These are phyloP conservation scores for Pseudogymnoascus sp. DNA, from an alignment of 2,329 filamentous ascomycete genomes.

Conservation along the genomic window DNA sequence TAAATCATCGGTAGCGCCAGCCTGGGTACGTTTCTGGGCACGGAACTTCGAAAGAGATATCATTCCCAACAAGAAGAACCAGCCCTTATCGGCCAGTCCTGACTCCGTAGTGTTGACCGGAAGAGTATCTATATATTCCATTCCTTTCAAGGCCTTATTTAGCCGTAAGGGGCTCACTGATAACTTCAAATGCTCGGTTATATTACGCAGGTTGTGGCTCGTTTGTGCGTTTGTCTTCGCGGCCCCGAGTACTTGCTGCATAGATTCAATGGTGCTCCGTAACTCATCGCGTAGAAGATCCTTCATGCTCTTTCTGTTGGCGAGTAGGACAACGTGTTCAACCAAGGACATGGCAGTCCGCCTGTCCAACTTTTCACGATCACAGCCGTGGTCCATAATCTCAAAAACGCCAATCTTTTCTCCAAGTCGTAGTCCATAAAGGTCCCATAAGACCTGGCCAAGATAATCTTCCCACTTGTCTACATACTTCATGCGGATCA, in stretches of 20 bases:
- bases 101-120: slow-evolving; percentile 60
- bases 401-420: slow-evolving; percentile 48
- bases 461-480: slow-evolving; percentile 82
- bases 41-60: slow-evolving; percentile 77
- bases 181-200: slow-evolving; percentile 71
- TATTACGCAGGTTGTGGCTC: slow-evolving; percentile 77
- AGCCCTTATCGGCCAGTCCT: slow-evolving; percentile 68
- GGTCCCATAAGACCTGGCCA: slow-evolving; percentile 72
- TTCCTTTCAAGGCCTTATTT: slow-evolving; percentile 71
- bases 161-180: slow-evolving; percentile 75
- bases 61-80: slow-evolving; percentile 88
- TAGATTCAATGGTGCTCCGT: slow-evolving; percentile 82
- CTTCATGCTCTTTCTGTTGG: slow-evolving; percentile 77
- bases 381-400: slow-evolving; percentile 71
- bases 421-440: slow-evolving; percentile 72
- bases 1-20: slow-evolving; percentile 31
- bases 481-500: slow-evolving; percentile 65
- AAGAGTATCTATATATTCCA: slow-evolving; percentile 64
- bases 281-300: slow-evolving; percentile 87
- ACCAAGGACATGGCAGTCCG: slow-evolving; percentile 72
- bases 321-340: slow-evolving; percentile 73
- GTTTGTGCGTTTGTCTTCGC: slow-evolving; percentile 72
- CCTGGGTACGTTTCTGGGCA: slow-evolving; percentile 27
- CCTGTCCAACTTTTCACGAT: slow-evolving; percentile 67
- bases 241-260: slow-evolving; percentile 76